Conservation (phyloP, 306 rosid genomes). For the Glycine soja region DNA sequence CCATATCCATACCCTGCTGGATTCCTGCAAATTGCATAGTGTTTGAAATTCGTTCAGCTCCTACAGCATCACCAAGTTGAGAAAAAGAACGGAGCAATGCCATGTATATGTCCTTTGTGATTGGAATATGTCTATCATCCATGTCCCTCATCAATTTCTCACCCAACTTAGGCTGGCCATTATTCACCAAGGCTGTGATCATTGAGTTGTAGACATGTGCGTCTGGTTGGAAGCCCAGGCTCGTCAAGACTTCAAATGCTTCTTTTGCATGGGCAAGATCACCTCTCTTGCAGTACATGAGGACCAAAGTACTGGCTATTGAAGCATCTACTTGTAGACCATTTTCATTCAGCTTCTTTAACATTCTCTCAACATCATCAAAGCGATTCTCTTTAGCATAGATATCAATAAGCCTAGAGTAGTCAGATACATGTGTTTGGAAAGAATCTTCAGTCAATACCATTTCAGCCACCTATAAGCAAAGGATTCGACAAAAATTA, state of each 20-base stretch:
- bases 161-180: constrained; percentile 60
- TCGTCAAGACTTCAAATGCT: constrained; percentile 69
- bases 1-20: constrained; percentile 48
- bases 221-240: constrained; percentile 78
- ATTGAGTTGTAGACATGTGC: constrained; percentile 64
- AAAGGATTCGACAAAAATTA: constrained; percentile 47
- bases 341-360: constrained; percentile 74
- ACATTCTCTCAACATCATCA: constrained; percentile 80
- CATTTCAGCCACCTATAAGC: constrained; percentile 80
- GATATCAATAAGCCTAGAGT: constrained; percentile 71
- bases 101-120: constrained; percentile 70
- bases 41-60: constrained; percentile 60
- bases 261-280: constrained; percentile 66
- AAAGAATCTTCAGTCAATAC: constrained; percentile 77
- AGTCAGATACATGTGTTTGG: constrained; percentile 72
- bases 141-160: constrained; percentile 69
- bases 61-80: constrained; percentile 52
- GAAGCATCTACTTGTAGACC: constrained; percentile 64
- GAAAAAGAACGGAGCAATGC: constrained; percentile 71
- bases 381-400: constrained; percentile 69
- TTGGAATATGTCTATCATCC: constrained; percentile 63
- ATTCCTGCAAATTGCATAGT: constrained; percentile 71
- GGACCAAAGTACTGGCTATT: constrained; percentile 62
- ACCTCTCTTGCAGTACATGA: constrained; percentile 85
- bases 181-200: constrained; percentile 75